A percentile compares a stretch with the other conserved stretches of the same genome.
phyloP scores from a whole-genome alignment of 768 basidiomycete genomes.

The Leccinum rimulosum region DNA sequence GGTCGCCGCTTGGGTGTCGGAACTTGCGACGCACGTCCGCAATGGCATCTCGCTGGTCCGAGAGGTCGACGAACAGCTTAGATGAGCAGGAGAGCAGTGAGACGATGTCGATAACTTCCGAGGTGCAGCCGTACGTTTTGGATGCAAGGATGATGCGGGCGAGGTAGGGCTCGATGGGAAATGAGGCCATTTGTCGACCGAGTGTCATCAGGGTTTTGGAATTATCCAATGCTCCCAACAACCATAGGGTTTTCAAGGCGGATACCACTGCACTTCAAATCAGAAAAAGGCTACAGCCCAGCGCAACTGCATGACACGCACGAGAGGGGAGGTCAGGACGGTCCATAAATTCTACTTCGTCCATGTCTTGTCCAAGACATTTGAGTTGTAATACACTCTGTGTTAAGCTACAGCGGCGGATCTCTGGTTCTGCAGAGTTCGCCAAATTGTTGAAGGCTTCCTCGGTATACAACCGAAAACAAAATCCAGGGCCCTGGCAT shows the following conservation, averaged over 20 bases:
- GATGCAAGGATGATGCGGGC: conserved; percentile 82
- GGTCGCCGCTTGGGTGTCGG: conserved; percentile 82
- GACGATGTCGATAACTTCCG: conserved; percentile 81
- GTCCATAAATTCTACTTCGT: conserved; percentile 87
- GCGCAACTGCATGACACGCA: conserved; percentile 39
- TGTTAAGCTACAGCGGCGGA: conserved; percentile 81
- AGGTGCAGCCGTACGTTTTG: conserved; percentile 64
- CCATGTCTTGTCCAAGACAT: conserved; percentile 77
- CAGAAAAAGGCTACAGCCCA: not conserved
- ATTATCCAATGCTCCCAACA: conserved; percentile 76
- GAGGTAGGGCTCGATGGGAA: conserved; percentile 87
- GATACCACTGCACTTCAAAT: conserved; percentile 44
- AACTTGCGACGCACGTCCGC: conserved; percentile 75
- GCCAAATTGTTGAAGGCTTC: conserved; percentile 66
- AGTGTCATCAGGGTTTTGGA: conserved; percentile 63
- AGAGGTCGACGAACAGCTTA: conserved; percentile 75
- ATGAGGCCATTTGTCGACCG: conserved; percentile 83
- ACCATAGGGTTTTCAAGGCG: conserved; percentile 69
- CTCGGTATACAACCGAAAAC: conserved; percentile 93
- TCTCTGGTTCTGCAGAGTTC: conserved; percentile 79
- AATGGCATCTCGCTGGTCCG: conserved; percentile 71
- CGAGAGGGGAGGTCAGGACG: conserved; percentile 72
- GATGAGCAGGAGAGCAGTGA: conserved; percentile 80
- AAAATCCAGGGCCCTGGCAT: conserved; percentile 69
- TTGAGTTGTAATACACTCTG: conserved; percentile 84